Conservation (phyloP, 805 yeast species). For the Torulaspora quercuum region DNA sequence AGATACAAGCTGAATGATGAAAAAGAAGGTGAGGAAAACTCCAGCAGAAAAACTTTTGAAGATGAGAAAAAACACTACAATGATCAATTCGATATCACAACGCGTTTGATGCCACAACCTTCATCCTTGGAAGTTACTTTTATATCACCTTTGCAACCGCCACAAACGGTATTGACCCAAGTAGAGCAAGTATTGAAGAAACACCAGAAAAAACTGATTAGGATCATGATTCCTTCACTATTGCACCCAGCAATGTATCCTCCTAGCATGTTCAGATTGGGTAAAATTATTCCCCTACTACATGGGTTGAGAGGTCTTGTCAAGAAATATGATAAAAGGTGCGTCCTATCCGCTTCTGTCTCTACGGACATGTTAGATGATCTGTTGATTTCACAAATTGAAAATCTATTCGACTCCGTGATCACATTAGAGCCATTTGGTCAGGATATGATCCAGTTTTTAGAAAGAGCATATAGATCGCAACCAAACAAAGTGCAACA, state of each 20-base stretch:
- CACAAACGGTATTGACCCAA: conserved; percentile 38
- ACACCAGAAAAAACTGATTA: conserved; percentile 48
- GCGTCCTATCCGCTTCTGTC: conserved; percentile 53
- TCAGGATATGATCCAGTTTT: conserved; percentile 60
- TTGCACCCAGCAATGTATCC: conserved; percentile 74
- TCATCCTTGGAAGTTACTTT: conserved; percentile 56
- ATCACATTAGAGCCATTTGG: conserved; percentile 78
- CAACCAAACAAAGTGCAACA: conserved; percentile 73
- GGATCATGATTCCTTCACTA: conserved; percentile 73
- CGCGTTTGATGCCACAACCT: conserved; percentile 65
- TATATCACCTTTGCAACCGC: conserved; percentile 41
- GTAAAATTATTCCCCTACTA: conserved; percentile 55
- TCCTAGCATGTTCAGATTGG: conserved; percentile 45
- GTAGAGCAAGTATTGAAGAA: conserved; percentile 44
- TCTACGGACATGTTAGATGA: conserved; percentile 62
- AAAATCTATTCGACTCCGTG: conserved; percentile 61
- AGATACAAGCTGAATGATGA: conserved; percentile 63
- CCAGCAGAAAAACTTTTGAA: conserved; percentile 15
- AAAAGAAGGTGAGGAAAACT: conserved; percentile 21
- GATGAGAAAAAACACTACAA: conserved; percentile 52
- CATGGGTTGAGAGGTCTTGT: conserved; percentile 55
- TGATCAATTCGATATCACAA: conserved; percentile 73
- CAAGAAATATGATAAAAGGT: conserved; percentile 43
- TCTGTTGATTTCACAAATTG: conserved; percentile 49
- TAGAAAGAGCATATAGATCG: conserved; percentile 62